Evolutionary conservation across 306 rosid species (phyloP).

Genomic region (Alnus glutinosa): DNA sequence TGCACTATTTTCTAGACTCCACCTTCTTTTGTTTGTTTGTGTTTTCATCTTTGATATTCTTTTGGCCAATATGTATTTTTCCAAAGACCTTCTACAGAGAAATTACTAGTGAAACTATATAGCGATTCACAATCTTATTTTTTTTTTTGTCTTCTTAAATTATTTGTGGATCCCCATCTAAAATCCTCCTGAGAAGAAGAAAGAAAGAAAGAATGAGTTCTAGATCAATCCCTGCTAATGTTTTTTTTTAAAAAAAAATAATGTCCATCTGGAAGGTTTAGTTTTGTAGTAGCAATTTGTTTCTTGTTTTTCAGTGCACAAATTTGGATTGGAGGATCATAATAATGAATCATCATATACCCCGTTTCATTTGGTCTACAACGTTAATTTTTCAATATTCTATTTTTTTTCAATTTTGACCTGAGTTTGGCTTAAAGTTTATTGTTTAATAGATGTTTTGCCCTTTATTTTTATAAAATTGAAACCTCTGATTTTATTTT

Average conservation of each 20-base stretch:
- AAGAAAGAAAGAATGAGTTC: too few relatives aligned
- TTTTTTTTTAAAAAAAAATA: too few relatives aligned
- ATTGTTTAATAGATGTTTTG: too few relatives aligned
- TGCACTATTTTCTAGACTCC: neutral
- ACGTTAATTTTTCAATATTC: neutral
- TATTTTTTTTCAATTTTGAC: too few relatives aligned
- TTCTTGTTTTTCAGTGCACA: neutral
- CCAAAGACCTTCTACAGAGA: neutral
- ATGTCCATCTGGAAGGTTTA: neutral
- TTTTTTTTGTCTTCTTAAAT: neutral
- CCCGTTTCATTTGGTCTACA: neutral
- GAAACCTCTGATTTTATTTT: too few relatives aligned
- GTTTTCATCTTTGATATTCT: neutral
- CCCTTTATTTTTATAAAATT: too few relatives aligned
- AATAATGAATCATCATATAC: too few relatives aligned
- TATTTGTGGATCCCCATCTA: too few relatives aligned
- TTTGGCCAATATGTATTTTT: neutral
- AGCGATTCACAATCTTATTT: neutral
- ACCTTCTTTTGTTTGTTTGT: neutral
- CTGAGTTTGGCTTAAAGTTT: too few relatives aligned
- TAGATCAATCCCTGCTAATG: neutral
- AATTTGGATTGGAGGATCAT: neutral
- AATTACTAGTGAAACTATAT: neutral
- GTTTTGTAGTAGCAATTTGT: neutral
- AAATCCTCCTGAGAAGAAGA: too few relatives aligned